Conservation (phyloP, 176 grass and related monocot species). For the Rhynchospora tenuis region DNA sequence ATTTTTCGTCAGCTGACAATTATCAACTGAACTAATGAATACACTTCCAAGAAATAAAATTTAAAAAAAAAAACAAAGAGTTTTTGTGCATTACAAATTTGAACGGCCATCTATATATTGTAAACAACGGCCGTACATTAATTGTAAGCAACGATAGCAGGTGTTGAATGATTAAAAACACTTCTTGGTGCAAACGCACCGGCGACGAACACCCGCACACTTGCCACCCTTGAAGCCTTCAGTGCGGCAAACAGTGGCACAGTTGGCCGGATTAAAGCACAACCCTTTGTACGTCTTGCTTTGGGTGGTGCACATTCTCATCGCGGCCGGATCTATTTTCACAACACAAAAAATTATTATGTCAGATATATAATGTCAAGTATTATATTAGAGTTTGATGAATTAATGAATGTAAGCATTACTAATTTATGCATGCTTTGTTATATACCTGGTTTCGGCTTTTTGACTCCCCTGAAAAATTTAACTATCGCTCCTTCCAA, state of each 20-base stretch:
- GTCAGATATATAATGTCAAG: background rate
- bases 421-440: background rate
- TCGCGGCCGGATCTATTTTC: background rate
- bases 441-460: too few relatives aligned
- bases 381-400: background rate
- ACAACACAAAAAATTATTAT: background rate
- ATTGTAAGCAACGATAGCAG: too few relatives aligned
- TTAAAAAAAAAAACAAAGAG: too few relatives aligned
- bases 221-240: background rate
- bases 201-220: background rate
- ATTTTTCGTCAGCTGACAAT: too few relatives aligned
- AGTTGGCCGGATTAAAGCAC: background rate
- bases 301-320: background rate
- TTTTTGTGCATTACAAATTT: too few relatives aligned
- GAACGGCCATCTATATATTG: too few relatives aligned
- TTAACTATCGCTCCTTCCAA: too few relatives aligned
- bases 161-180: background rate
- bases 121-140: too few relatives aligned
- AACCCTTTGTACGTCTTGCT: background rate
- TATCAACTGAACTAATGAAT: too few relatives aligned
- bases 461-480: too few relatives aligned
- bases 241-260: background rate
- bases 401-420: background rate
- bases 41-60: too few relatives aligned
- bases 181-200: background rate